These are phyloP conservation scores for Cladophialophora bantiana DNA, from an alignment of 2,329 filamentous ascomycete species.

Conservation along the genomic window DNA sequence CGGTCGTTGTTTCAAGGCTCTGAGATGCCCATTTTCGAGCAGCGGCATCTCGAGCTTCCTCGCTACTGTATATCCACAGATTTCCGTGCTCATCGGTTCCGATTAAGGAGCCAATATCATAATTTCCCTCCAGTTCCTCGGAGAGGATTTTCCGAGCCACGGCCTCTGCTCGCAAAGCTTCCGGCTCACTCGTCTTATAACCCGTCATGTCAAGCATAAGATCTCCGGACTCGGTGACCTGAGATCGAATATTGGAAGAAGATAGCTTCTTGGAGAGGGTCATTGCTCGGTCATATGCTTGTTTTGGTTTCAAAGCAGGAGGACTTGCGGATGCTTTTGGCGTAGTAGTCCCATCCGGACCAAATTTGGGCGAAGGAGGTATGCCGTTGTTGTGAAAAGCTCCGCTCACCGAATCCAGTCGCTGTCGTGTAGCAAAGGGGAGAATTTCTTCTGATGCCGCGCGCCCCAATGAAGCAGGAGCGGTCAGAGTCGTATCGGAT, in stretches of 20 bases:
- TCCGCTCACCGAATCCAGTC: constrained; percentile 34
- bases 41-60: constrained; percentile 91
- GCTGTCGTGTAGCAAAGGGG: constrained; percentile 49
- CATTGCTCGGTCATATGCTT: constrained; percentile 83
- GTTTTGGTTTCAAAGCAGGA: constrained; percentile 71
- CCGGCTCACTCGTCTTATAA: constrained; percentile 93
- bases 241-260: constrained; percentile 87
- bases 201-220: constrained; percentile 98
- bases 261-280: constrained; percentile 86
- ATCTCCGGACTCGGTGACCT: constrained; percentile 91
- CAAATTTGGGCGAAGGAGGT: constrained; percentile 20
- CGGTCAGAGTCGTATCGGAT: constrained; percentile 9
- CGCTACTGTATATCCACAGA: constrained; percentile 99
- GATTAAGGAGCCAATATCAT: constrained; percentile 94
- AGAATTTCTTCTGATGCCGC: constrained; percentile 63
- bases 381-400: constrained; percentile 31
- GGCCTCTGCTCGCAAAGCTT: constrained; percentile 89
- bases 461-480: constrained; percentile 54
- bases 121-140: constrained; percentile 91
- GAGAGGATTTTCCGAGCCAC: constrained; percentile 89
- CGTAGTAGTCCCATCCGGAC: constrained; percentile 28
- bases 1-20: constrained; percentile 58
- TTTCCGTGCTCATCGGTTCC: constrained; percentile 95
- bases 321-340: constrained; percentile 70
- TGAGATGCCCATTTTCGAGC: constrained; percentile 67